Conservation (phyloP, 176 grass and related monocot species). For the Phragmites australis region DNA sequence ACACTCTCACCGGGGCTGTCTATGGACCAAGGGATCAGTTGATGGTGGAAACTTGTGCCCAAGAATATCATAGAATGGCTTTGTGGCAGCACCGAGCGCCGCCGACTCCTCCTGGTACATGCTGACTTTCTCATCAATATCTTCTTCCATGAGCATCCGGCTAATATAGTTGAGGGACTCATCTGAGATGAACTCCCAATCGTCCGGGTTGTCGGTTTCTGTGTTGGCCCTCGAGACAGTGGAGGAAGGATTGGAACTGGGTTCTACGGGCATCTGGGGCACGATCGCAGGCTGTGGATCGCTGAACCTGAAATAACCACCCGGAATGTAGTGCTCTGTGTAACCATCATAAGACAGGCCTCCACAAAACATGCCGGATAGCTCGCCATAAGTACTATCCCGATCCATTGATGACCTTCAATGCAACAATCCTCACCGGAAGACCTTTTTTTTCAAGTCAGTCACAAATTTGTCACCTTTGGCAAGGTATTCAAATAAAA, state of each 20-base stretch:
- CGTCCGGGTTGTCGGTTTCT: slow-evolving; percentile 65
- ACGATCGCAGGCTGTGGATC: slow-evolving; percentile 11
- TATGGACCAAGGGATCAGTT: slow-evolving; percentile 20
- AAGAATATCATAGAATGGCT: slow-evolving; percentile 93
- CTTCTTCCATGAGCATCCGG: slow-evolving; percentile 94
- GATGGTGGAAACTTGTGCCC: slow-evolving; percentile 88
- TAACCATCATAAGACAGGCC: slow-evolving; percentile 53
- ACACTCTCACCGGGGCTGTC: slow-evolving; percentile 59
- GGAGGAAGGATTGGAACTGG: slow-evolving; percentile 1
- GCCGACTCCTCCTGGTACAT: slow-evolving; percentile 78
- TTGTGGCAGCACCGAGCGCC: slow-evolving; percentile 57
- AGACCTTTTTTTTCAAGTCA: slow-evolving; percentile 36
- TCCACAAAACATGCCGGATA: slow-evolving; percentile 53
- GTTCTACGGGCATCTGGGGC: slow-evolving; percentile 26
- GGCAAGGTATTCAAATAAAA: background rate
- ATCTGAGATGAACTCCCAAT: slow-evolving; percentile 89
- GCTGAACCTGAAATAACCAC: slow-evolving; percentile 50
- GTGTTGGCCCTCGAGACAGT: slow-evolving; percentile 30
- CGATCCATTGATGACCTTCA: slow-evolving; percentile 44
- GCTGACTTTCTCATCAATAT: slow-evolving; percentile 95
- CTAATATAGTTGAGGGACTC: slow-evolving; percentile 93
- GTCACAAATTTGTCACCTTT: slow-evolving; percentile 15
- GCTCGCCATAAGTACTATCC: slow-evolving; percentile 51
- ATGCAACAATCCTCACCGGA: background rate
- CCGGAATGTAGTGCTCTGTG: slow-evolving; percentile 19